Evolutionary conservation across 2,329 filamentous ascomycete species (phyloP), one percentile per base, ranked within the genome.

Genomic region (Claviceps maximensis): DNA sequence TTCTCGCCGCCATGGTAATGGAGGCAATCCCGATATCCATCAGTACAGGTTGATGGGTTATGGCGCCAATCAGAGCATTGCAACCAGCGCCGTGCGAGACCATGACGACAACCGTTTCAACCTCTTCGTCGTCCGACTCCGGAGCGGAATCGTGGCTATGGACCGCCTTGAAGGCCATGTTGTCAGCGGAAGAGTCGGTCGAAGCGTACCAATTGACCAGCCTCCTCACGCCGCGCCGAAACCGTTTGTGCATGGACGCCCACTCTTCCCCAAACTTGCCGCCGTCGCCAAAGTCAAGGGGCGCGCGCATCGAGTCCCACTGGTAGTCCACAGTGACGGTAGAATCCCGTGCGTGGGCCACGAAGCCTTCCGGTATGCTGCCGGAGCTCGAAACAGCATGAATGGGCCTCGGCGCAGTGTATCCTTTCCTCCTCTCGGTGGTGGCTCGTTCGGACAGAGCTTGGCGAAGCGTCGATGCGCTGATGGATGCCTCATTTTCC

Each of bases 61-160:
- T 79, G 27, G 89, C 89, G 13, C 91, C 89, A 57, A 98, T 90
- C 46, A 98, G 71, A 2, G 93, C 93, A 70, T 98, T 98, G 69
- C 91, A 95, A 41, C 93, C 93, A 15, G 93, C 93, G 25, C 91
- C 91, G 64, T 98, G 93, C 0, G 93, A 95, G 23, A 98, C 86
- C 8, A 98, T 71, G 42, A 98, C 76, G 17, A 98, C 73, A 1
- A 97, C 83, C 1, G 89, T 79, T 60, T 95, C 87, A 1, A 80
- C 76, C 36, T 82, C 76, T 23, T 83, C 44, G 23, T 19, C 10
- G 80, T 0, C 80, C 77, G 56, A 25, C 58, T 56, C 66, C 63
- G 7, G 44, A 15, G 70, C 63, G 29, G 46, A 47, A n/a, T 51
- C 57, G 23, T 36, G 5, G 58, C 67, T 57, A 13, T 50, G 55